Percentiles rank a stretch among this genome's conserved stretches.
Conservation (phyloP, 371 early-diverging fungal species). For the Syncephalastrum monosporum region DNA sequence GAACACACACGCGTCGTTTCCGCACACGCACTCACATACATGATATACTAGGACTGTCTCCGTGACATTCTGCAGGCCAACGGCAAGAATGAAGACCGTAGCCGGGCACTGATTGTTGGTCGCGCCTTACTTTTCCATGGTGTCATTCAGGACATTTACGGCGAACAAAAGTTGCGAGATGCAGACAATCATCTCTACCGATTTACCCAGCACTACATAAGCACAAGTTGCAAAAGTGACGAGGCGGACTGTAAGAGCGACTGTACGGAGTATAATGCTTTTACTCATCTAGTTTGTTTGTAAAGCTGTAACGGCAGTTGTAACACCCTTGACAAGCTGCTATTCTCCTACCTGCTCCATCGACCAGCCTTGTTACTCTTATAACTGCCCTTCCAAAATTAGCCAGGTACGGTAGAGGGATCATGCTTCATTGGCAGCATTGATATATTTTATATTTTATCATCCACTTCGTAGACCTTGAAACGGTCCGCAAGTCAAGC, state of each 20-base stretch:
- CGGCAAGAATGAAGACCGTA: constrained; percentile 58
- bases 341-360: constrained; percentile 77
- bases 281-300: too few species aligned
- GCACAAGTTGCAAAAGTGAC: too few species aligned
- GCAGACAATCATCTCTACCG: constrained; percentile 74
- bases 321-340: constrained; percentile 28
- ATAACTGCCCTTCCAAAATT: constrained; percentile 64
- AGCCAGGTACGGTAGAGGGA: constrained; percentile 8
- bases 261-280: too few species aligned
- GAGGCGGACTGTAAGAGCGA: too few species aligned
- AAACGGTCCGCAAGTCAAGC: constrained; percentile 14
- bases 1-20: too few species aligned
- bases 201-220: constrained; percentile 47
- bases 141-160: constrained; percentile 85
- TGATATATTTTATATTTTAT: background rate
- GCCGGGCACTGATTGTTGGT: constrained; percentile 78
- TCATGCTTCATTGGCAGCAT: too few species aligned
- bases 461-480: constrained; percentile 2
- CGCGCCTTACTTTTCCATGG: constrained; percentile 80
- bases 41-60: constrained; percentile 45
- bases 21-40: background rate
- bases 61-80: constrained; percentile 51
- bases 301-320: constrained; percentile 20
- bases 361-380: constrained; percentile 77
- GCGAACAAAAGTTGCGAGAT: constrained; percentile 77